Base-by-base conservation (phyloP, 2,329 filamentous ascomycete species). In the Amesomyces nigricolor region DNA sequence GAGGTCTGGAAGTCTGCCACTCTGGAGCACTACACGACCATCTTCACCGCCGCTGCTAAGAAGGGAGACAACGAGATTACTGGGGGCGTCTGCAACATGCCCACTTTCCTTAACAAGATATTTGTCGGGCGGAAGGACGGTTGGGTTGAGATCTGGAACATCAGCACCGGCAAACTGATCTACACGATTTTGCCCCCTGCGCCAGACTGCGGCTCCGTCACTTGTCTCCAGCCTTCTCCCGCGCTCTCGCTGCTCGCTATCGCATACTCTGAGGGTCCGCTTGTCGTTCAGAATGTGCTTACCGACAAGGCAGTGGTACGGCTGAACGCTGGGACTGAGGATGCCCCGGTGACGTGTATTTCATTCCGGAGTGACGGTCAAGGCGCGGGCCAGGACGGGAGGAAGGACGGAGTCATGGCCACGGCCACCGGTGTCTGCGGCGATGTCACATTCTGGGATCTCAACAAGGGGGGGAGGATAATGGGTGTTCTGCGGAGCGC, bases 71-170 rank as follows among this genome's bases (percentile, higher is more conserved):
- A 84, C 62, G 75, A 85, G 62, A 83, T 96, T 55, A 90, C 88
- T 0, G 88, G 88, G 22, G 84, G 86, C 48, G 80, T 96, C 63
- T 87, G 85, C 68, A 95, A 83, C 65, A 90, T 97, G 86, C 91
- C 92, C 1, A 97, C 94, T 0, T 95, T 91, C 70, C 73, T 99
- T 58, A 99, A 99, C 77, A 99, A 99, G 72, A 82, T 99, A 44
- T 90, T 97, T 62, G 88, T 90, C 2, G 95, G 90, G 9, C 85
- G 90, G 64, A 82, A 81, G 60, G 91, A 99, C 69, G 94, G 94
- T 6, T 87, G 85, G 70, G 86, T 96, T 8, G 94, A 99, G 67
- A 95, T 99, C 49, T 99, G 94, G 92, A 99, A 99, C 67, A 77
- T 99, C 58, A 95, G 88, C 68, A 96, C 89, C 3, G 91, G 82